These are phyloP conservation scores for Cynanchum wilfordii DNA, from an alignment of 257 asterid species.

Conservation along the genomic window DNA sequence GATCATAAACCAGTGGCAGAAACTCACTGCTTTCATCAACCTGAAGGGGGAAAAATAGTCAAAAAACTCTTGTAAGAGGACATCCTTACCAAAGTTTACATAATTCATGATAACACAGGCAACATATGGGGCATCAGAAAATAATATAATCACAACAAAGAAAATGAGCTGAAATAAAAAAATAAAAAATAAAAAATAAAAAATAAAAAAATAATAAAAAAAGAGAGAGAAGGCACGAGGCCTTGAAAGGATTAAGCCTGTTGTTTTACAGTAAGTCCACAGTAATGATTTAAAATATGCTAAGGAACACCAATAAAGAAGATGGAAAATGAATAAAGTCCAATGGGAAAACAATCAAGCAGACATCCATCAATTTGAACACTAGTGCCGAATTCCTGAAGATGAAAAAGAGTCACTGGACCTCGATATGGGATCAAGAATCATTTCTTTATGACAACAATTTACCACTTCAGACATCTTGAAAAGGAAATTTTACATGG, in stretches of 20 bases:
- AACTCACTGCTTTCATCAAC: slow-evolving; percentile 95
- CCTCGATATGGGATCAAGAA: neutral
- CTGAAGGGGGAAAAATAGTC: slow-evolving; percentile 30
- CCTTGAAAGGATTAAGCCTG: neutral
- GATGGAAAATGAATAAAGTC: neutral
- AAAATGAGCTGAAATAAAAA: too few relatives aligned
- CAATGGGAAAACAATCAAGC: neutral
- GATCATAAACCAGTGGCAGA: slow-evolving; percentile 89
- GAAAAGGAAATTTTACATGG: neutral
- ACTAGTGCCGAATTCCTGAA: neutral
- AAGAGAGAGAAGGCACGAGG: neutral
- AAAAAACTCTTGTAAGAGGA: neutral
- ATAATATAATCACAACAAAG: neutral
- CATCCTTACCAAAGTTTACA: neutral
- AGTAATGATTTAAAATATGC: neutral
- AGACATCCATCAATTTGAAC: neutral
- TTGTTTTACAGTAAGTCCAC: neutral
- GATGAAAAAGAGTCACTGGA: neutral
- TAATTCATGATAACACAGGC: neutral
- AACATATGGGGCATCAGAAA: neutral
- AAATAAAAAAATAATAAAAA: neutral
- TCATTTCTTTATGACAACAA: neutral
- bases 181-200: neutral
- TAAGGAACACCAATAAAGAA: neutral
- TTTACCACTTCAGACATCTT: neutral